A percentile compares a stretch with the other conserved stretches of the same genome.
These are phyloP conservation scores for Colletotrichum chlorophyti DNA, from an alignment of 2,329 filamentous ascomycete species.

Conservation along the genomic window DNA sequence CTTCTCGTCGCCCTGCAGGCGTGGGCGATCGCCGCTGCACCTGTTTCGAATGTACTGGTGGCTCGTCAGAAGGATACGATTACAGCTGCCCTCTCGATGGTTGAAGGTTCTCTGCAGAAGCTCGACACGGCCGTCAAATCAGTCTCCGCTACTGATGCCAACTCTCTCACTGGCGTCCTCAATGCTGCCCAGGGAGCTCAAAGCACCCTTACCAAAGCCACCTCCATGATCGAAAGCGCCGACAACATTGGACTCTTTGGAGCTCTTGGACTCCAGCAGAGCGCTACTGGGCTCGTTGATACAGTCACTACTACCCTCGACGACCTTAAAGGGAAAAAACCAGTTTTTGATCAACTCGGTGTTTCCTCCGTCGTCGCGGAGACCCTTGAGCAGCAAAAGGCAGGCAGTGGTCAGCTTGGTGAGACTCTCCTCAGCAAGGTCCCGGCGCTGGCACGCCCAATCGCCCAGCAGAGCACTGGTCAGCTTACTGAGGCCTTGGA, in stretches of 20 bases:
- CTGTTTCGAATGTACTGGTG: neutral
- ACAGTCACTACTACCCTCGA: constrained; percentile 19
- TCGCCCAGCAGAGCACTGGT: constrained; percentile 24
- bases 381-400: constrained; percentile 9
- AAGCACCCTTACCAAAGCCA: neutral
- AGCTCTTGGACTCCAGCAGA: constrained; percentile 24
- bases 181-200: constrained; percentile 16
- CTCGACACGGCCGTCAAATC: constrained; percentile 22
- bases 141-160: constrained; percentile 11
- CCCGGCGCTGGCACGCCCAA: constrained; percentile 20
- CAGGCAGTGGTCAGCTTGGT: neutral
- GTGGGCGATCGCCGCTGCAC: constrained; percentile 22
- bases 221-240: constrained; percentile 5
- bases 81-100: constrained; percentile 16
- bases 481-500: constrained; percentile 15
- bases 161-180: constrained; percentile 4
- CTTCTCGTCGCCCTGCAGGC: constrained; percentile 18
- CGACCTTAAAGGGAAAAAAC: constrained; percentile 20
- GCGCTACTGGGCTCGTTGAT: constrained; percentile 1
- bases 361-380: constrained; percentile 17
- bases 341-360: constrained; percentile 25
- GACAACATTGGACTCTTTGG: constrained; percentile 9
- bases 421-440: constrained; percentile 19
- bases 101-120: constrained; percentile 1
- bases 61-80: constrained; percentile 11